Conservation (phyloP, 208 protist genomes). For the Porcisia deanei region DNA sequence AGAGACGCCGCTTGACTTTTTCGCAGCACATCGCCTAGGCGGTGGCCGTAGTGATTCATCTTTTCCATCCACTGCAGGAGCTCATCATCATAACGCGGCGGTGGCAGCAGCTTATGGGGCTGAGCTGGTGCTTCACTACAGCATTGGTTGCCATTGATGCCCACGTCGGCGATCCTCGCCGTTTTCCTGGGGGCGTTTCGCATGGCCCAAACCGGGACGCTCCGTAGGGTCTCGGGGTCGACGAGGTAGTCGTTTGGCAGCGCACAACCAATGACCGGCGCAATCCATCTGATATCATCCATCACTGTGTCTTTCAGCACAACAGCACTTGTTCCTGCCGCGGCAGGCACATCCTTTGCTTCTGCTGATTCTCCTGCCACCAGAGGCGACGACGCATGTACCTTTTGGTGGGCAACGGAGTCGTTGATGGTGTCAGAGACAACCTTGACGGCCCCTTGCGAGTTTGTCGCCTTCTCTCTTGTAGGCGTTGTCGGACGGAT, state of each 20-base stretch:
- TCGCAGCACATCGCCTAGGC: constrained; percentile 32
- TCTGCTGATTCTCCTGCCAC: not conserved
- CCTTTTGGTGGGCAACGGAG: not conserved
- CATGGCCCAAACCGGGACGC: constrained; percentile 43
- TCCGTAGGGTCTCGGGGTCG: constrained; percentile 56
- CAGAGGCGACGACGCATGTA: not conserved
- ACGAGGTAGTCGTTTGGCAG: constrained; percentile 57
- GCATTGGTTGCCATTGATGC: no score
- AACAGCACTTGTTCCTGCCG: not conserved
- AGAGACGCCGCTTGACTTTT: constrained; percentile 61
- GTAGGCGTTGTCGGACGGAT: not conserved
- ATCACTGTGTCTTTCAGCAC: not conserved
- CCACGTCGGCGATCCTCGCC: not conserved
- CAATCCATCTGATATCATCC: constrained; percentile 1
- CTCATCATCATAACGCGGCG: constrained; percentile 17
- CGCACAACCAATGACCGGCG: constrained; percentile 33
- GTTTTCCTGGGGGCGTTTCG: not conserved
- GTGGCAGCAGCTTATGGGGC: not conserved
- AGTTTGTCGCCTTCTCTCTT: not conserved
- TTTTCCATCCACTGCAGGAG: constrained; percentile 60
- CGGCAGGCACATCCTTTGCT: not conserved
- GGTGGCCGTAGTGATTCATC: constrained; percentile 66
- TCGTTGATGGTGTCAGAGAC: not conserved
- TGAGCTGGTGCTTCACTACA: constrained; percentile 1
- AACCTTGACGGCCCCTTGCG: not conserved